Conservation (phyloP, 1,284 basidiomycete species). For the Irpex rosettiformis region DNA sequence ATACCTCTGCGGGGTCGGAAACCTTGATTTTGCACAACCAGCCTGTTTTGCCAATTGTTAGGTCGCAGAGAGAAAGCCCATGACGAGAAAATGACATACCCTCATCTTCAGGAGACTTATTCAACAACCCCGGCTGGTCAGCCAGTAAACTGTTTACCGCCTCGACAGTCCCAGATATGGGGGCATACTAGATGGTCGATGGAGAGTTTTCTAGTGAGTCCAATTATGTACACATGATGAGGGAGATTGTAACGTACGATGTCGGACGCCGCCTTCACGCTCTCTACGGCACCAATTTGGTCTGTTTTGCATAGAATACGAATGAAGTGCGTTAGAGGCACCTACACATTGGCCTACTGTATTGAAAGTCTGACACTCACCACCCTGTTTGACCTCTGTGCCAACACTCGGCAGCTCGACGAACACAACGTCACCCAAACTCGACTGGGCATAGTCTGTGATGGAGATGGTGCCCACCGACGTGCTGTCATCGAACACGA, state of each 20-base stretch:
- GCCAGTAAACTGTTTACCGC: slow-evolving; percentile 78
- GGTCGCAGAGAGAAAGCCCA: slow-evolving; percentile 1
- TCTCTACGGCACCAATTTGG: slow-evolving; percentile 93
- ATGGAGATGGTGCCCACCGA: slow-evolving; percentile 85
- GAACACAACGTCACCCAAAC: slow-evolving; percentile 96
- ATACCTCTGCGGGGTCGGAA: slow-evolving; percentile 71
- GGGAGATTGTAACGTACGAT: slow-evolving; percentile 53
- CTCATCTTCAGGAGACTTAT: slow-evolving; percentile 84
- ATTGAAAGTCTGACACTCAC: slow-evolving; percentile 43
- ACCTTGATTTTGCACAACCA: slow-evolving; percentile 96
- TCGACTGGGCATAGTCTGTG: slow-evolving; percentile 91
- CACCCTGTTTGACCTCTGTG: slow-evolving; percentile 69
- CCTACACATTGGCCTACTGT: not conserved
- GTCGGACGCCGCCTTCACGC: slow-evolving; percentile 97
- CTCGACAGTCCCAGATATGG: slow-evolving; percentile 81
- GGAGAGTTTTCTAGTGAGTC: too few species aligned
- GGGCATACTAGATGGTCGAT: slow-evolving; percentile 68
- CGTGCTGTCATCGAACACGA: slow-evolving; percentile 77
- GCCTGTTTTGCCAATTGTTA: slow-evolving; percentile 45
- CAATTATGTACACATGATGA: not conserved
- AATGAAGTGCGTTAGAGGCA: not conserved
- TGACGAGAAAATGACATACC: slow-evolving; percentile 47
- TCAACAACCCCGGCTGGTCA: slow-evolving; percentile 77
- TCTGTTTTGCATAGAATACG: slow-evolving; percentile 63
- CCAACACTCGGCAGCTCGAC: slow-evolving; percentile 87